These are phyloP conservation scores for Annulohypoxylon bovei DNA, from an alignment of 495 filamentous ascomycete genomes.

Conservation along the genomic window DNA sequence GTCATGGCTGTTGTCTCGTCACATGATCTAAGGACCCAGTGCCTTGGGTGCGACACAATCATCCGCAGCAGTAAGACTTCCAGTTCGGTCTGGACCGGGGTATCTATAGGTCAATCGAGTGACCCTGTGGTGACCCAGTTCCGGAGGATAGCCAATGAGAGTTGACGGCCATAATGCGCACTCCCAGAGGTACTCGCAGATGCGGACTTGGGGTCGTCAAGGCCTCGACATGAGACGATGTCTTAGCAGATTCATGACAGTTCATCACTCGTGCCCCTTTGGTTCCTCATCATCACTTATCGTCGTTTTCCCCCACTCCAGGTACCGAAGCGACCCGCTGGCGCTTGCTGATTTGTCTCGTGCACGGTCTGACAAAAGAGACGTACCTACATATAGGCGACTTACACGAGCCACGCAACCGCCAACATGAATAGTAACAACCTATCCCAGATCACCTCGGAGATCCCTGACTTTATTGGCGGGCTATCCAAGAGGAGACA, in stretches of 20 bases:
- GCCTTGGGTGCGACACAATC: conserved; percentile 44
- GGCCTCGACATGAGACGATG: conserved; percentile 49
- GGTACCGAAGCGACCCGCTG: conserved; percentile 51
- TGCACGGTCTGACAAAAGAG: conserved; percentile 51
- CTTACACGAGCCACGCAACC: conserved; percentile 52
- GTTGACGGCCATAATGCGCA: conserved; percentile 26
- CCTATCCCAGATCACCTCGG: conserved; percentile 49
- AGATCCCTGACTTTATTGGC: conserved; percentile 49
- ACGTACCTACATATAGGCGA: conserved; percentile 50
- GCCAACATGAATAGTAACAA: conserved; percentile 43
- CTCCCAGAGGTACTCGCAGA: conserved; percentile 47
- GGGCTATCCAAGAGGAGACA: conserved; percentile 41
- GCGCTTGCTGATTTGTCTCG: conserved; percentile 51
- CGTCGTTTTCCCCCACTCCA: conserved; percentile 50
- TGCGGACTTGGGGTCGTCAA: conserved; percentile 48
- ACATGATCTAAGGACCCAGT: conserved; percentile 47
- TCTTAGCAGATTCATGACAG: conserved; percentile 51
- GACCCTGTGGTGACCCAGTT: conserved; percentile 28
- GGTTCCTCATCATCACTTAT: conserved; percentile 50
- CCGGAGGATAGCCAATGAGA: conserved; percentile 35
- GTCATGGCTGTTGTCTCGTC: conserved; percentile 34
- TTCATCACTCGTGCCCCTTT: conserved; percentile 49
- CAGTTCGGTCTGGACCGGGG: conserved; percentile 41
- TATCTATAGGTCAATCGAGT: conserved; percentile 43
- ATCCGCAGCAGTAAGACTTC: conserved; percentile 39